Evolutionary conservation across 345 rosid species (phyloP), one percentile per base, ranked within the genome.

Genomic region (Excoecaria agallocha): DNA sequence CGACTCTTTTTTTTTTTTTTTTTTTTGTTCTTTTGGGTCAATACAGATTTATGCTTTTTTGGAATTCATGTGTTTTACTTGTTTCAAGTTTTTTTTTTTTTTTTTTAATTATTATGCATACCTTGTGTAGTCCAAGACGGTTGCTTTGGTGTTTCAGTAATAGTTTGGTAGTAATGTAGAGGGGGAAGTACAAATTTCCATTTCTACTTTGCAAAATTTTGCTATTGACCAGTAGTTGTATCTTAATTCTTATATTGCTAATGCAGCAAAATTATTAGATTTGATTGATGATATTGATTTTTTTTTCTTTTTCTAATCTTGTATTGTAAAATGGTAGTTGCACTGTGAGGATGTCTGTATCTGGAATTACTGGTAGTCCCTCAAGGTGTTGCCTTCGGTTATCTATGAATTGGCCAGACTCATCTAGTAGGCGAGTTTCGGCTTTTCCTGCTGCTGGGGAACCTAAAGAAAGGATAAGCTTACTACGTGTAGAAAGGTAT

Each of bases 351-450:
- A 92, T 92, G 97, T 76, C 79, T 72, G 81, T 88, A 15, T 86
- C 89, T 41, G 97, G 97, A 52, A 78, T 92, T 50, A 81, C 81
- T 10, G 78, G 77, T 78, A 80, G 83, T 86, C 89, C 92, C 12
- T 81, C 91, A 63, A 79, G 84, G 76, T 86, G 86, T 68, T 86
- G 78, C 78, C 79, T 85, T 64, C 74, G 67, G 68, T 37, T 83
- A 68, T 87, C 90, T 65, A 37, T 72, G 35, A 69, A 57, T 74
- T 66, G 83, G 46, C 72, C 69, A 10, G 76, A 75, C 49, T 72
- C 82, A 46, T 48, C 69, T n/a, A 67, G 68, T 55, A 79, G 76
- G 70, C 82, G 59, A 48, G 75, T 78, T 76, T 81, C 83, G 69
- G 77, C 82, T 75, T 73, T 77, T 78, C 69, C 72, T 30, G 24